These are phyloP conservation scores for Calycina marina DNA, from an alignment of 2,329 filamentous ascomycete species.

Conservation along the genomic window DNA sequence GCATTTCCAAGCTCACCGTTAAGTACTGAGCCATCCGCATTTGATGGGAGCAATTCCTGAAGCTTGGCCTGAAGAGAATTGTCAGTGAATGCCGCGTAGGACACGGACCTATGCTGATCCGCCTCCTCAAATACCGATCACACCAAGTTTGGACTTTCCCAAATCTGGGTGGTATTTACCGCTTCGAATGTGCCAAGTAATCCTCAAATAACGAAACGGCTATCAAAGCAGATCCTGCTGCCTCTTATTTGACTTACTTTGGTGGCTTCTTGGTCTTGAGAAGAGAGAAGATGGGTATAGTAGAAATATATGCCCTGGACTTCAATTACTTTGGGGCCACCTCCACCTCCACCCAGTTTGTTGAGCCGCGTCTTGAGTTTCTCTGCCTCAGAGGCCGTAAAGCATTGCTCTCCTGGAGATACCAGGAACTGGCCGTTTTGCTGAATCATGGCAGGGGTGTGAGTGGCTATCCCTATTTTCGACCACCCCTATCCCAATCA, in stretches of 20 bases:
- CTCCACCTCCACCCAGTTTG: constrained; percentile 7
- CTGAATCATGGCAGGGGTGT: too few species aligned
- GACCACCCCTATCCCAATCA: too few species aligned
- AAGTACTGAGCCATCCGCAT: not conserved
- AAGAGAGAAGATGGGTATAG: constrained; percentile 16
- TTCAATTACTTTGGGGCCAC: constrained; percentile 11
- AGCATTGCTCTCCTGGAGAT: constrained; percentile 18
- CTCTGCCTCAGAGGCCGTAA: constrained; percentile 16
- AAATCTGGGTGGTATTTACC: too few species aligned
- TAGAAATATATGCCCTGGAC: constrained; percentile 19
- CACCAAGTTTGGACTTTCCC: too few species aligned
- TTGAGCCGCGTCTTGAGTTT: constrained; percentile 16
- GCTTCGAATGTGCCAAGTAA: too few species aligned
- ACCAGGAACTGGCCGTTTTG: constrained; percentile 11
- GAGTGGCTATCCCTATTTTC: too few species aligned
- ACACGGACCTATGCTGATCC: too few species aligned
- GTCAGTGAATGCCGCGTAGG: too few species aligned
- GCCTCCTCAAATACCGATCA: too few species aligned
- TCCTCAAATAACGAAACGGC: too few species aligned
- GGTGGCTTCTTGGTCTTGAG: constrained; percentile 5
- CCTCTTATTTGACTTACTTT: constrained; percentile 3
- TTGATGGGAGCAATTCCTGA: not conserved
- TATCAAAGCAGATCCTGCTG: too few species aligned
- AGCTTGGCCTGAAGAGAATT: not conserved
- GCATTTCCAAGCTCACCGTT: not conserved